Conservation (phyloP, 2,329 filamentous ascomycete species). For the Alternaria infectoria region DNA sequence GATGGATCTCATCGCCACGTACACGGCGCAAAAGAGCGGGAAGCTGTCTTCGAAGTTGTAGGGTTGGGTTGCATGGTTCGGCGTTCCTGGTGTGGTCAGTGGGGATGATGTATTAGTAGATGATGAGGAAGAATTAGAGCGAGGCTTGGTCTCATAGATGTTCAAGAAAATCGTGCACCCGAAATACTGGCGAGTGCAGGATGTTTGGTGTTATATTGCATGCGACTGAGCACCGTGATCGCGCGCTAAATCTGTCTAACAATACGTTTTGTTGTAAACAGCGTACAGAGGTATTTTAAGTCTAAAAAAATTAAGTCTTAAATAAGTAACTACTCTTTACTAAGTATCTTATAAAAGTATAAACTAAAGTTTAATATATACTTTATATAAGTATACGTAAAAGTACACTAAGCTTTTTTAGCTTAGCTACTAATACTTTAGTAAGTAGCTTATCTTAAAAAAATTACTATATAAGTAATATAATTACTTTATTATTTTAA, state of each 20-base stretch:
- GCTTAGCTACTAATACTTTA: too few relatives aligned
- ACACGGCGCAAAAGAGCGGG: conserved; percentile 58
- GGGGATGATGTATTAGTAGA: conserved; percentile 3
- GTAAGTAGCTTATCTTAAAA: too few relatives aligned
- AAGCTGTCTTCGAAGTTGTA: conserved; percentile 34
- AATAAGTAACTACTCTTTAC: too few relatives aligned
- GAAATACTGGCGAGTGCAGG: neutral
- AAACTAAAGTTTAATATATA: too few relatives aligned
- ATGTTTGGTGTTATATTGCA: neutral
- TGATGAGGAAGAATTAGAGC: neutral
- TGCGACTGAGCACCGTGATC: conserved; percentile 13
- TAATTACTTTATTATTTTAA: too few relatives aligned
- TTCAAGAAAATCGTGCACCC: neutral
- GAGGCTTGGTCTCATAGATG: neutral
- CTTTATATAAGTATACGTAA: too few relatives aligned
- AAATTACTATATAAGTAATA: too few relatives aligned
- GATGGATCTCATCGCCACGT: conserved; percentile 64
- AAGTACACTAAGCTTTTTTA: too few relatives aligned
- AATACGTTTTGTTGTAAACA: too few relatives aligned
- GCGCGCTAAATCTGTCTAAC: conserved; percentile 7
- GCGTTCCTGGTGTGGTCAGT: neutral
- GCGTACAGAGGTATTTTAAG: too few relatives aligned
- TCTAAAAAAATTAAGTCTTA: too few relatives aligned
- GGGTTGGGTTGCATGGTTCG: neutral
- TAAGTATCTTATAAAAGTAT: too few relatives aligned